Base-by-base conservation (phyloP, 2,329 filamentous ascomycete species). In the Mycosphaerella sp. region DNA sequence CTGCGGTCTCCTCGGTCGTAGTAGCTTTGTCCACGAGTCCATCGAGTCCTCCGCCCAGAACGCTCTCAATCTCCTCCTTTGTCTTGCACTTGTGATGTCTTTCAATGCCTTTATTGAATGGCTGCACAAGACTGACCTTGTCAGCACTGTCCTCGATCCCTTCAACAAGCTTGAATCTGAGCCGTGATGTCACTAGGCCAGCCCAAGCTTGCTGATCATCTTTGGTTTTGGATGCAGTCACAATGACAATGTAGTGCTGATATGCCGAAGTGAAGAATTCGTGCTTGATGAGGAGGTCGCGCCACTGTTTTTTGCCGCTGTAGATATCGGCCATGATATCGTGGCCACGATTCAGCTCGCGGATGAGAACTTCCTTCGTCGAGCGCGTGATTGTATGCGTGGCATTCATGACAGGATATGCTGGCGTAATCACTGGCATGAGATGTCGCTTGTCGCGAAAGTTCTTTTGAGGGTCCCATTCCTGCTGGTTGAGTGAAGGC, bases 391-490 rank as follows among this genome's bases (percentile, higher is more conserved):
- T 85, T 64, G 95, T 97, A 74, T 95, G 93, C 0, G 93, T 97
- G 1, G 93, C 86, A 68, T 93, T 97, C 90, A 96, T 97, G 44
- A 89, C 94, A 2, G 93, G 93, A 67, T 96, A 97, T 1, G 93
- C 90, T 1, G 93, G 93, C 1, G 93, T 98, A 64, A 98, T 97
- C 69, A 98, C 88, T 25, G 93, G 93, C 93, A 98, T 98, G 46
- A 96, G 75, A 69, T 97, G 91, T 59, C 82, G 87, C 39, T 81
- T 80, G 68, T 97, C 93, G 49, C 81, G 80, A 54, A 82, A 82
- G 68, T 95, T 94, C 27, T 89, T 75, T 78, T 85, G 86, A 30
- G 93, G 93, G 64, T 98, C 97, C 91, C 93, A 98, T 52, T 95
- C 86, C 62, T 87, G 84, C 48, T 93, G 86, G 49, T 87, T 84